Evolutionary conservation across 352 stramenopile species (phyloP).

Genomic region (Lagenidium giganteum): DNA sequence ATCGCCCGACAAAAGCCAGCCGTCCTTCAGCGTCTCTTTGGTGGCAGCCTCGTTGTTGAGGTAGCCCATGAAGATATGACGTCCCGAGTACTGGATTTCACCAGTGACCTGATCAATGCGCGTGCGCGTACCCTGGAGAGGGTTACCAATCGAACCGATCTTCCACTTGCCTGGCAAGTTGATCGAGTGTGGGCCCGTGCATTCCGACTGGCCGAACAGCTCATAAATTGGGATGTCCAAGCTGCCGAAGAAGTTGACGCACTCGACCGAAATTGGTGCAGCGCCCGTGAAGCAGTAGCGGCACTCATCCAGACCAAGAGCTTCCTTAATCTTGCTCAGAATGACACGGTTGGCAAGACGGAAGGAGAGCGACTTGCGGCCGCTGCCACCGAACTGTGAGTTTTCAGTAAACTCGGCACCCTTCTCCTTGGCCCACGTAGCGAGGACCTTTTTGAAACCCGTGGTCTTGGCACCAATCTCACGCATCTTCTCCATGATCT

Average conservation of each 20-base stretch:
- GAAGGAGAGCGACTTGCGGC: constrained; percentile 46
- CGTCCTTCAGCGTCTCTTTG: constrained; percentile 54
- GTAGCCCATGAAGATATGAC: constrained; percentile 63
- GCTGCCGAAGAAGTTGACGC: constrained; percentile 80
- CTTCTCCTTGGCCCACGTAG: constrained; percentile 68
- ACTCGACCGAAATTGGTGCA: constrained; percentile 39
- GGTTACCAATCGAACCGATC: constrained; percentile 59
- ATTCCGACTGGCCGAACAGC: constrained; percentile 86
- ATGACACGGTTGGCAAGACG: constrained; percentile 67
- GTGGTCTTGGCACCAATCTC: constrained; percentile 35
- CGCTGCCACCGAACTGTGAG: constrained; percentile 49
- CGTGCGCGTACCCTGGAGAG: constrained; percentile 37
- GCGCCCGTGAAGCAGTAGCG: constrained; percentile 71
- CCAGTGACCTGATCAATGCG: constrained; percentile 28
- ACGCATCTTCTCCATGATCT: constrained; percentile 68
- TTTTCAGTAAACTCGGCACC: constrained; percentile 31
- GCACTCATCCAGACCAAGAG: constrained; percentile 69
- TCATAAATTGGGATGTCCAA: constrained; percentile 91
- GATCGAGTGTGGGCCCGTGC: constrained; percentile 68
- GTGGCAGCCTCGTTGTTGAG: constrained; percentile 38
- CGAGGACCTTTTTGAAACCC: constrained; percentile 71
- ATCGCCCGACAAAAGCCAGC: constrained; percentile 89
- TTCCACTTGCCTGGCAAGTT: constrained; percentile 66
- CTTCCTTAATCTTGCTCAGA: constrained; percentile 61
- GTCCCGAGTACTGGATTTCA: constrained; percentile 47